Percentiles rank a stretch among this genome's conserved stretches.
Evolutionary conservation across 2,329 filamentous ascomycete species (phyloP).

Genomic region (Byssochlamys sp.): DNA sequence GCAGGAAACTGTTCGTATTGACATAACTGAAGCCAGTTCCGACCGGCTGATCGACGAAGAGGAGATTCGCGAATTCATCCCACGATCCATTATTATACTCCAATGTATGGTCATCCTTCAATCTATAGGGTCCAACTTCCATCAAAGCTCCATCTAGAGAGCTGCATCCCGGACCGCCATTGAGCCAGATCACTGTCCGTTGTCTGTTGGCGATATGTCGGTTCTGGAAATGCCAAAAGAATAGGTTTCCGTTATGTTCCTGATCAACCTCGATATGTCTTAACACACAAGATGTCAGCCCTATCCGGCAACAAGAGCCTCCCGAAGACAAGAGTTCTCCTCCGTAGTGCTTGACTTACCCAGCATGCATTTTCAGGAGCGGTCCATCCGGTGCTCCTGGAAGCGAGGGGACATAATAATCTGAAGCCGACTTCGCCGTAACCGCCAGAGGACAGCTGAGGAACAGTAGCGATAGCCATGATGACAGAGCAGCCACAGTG

Average conservation of each 20-base stretch:
- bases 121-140: constrained; percentile 86
- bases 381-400: constrained; percentile 74
- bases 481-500: neutral
- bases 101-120: constrained; percentile 64
- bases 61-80: constrained; percentile 93
- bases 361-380: constrained; percentile 92
- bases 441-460: constrained; percentile 15
- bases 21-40: constrained; percentile 95
- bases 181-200: constrained; percentile 90
- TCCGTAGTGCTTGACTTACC: constrained; percentile 49
- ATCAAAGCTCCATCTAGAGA: constrained; percentile 95
- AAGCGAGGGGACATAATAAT: constrained; percentile 80
- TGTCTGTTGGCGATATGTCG: constrained; percentile 85
- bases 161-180: constrained; percentile 92
- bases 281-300: constrained; percentile 27
- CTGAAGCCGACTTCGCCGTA: constrained; percentile 54
- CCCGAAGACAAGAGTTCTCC: neutral
- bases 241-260: constrained; percentile 81
- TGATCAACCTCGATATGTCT: constrained; percentile 80
- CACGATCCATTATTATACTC: constrained; percentile 86
- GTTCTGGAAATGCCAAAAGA: constrained; percentile 98
- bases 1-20: constrained; percentile 75
- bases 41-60: constrained; percentile 95
- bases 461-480: constrained; percentile 15
- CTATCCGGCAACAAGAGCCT: constrained; percentile 1